Evolutionary conservation across 2,329 filamentous ascomycete species (phyloP), one percentile per base, ranked within the genome.

Genomic region (Paraconiothyrium brasiliense): DNA sequence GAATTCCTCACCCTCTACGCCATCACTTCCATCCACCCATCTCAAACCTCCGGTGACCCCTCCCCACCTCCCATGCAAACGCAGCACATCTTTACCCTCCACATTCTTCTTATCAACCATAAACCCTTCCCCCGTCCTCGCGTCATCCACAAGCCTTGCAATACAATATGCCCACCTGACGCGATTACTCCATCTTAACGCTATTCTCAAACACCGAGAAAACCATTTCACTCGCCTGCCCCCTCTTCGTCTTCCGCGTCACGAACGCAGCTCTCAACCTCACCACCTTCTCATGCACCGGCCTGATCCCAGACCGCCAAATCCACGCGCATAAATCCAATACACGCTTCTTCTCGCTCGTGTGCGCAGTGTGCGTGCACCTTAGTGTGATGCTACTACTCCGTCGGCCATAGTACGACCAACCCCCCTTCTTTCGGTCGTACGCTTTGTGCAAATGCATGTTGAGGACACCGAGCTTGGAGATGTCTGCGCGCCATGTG

Each of bases 181-280:
- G 10, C 32, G 13, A n/a, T 32, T 32, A 51, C 48, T 51, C 48
- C 48, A 51, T 20, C 32, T 51, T 51, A 6, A 51, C 20, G 32
- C 48, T 51, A 24, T n/a, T 2, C 16, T 32, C 10, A 13, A 20
- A 51, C 7, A 52, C 34, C n/a, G 34, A 52, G 4, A 52, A 39
- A 34, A 27, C 39, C 16, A 51, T 16, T n/a, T 27, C 20, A 34
- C 34, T 39, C 49, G 49, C 32, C 34, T 52, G 49, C 5, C n/a
- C 32, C 1, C 34, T n/a, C 9, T 24, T 39, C 34, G 32, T 39
- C 34, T 52, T 52, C 32, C 34, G 49, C 11, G 32, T 39, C 16
- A 39, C 20, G 14, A 52, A 52, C 2, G 9, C 20, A 20, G 20
- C 20, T 20, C 20, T 20, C 20, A 20, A 20, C 20, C 20, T 20